A percentile compares a stretch with the other conserved stretches of the same genome.
phyloP scores from a whole-genome alignment of 352 stramenopile genomes.

The Peronospora tabacina region DNA sequence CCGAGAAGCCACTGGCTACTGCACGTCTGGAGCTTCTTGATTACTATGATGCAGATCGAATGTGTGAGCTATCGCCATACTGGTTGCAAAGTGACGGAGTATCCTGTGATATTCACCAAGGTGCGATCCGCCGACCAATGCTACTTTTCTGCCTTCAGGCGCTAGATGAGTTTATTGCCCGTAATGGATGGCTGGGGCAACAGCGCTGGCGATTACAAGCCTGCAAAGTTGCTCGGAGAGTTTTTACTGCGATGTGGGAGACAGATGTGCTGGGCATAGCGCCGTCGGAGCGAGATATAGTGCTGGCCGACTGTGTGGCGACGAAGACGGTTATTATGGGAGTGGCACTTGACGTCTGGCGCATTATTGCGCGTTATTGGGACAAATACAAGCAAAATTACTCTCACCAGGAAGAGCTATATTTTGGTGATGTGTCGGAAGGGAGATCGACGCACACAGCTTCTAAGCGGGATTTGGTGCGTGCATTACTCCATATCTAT shows the following conservation, averaged over 20 bases:
- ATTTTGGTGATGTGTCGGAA: conserved; percentile 32
- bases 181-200: conserved; percentile 22
- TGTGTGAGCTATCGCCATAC: conserved; percentile 58
- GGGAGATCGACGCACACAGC: background rate
- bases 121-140: conserved; percentile 37
- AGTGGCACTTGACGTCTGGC: conserved; percentile 52
- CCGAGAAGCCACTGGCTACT: conserved; percentile 7
- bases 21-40: conserved; percentile 40
- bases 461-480: conserved; percentile 33
- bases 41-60: conserved; percentile 60
- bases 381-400: conserved; percentile 50
- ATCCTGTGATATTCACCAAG: conserved; percentile 41
- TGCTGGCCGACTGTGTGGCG: conserved; percentile 33
- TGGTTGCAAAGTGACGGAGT: conserved; percentile 36
- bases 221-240: conserved; percentile 44
- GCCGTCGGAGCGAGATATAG: conserved; percentile 25
- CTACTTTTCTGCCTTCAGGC: conserved; percentile 68
- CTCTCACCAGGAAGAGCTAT: conserved; percentile 57
- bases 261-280: conserved; percentile 24
- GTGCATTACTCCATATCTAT: conserved; percentile 42
- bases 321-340: conserved; percentile 31
- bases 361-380: conserved; percentile 53
- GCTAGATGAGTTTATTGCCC: conserved; percentile 64
- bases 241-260: conserved; percentile 55
- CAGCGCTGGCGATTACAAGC: conserved; percentile 38